Conservation (phyloP, 2,329 filamentous ascomycete species). For the Cladophialophora bantiana region DNA sequence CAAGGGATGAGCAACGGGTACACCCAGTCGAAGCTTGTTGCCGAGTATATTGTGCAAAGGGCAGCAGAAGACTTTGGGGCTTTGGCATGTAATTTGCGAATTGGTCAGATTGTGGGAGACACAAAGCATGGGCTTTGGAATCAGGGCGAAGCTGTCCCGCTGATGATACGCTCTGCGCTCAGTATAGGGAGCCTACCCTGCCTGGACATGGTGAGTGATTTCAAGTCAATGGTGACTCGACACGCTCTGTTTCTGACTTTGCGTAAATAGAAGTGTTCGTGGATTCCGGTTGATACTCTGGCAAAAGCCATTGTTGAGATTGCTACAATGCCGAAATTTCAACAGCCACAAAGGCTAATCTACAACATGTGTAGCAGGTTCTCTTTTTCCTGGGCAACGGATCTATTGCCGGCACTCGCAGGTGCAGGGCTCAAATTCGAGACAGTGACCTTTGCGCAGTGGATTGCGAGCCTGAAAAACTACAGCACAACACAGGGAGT, state of each 20-base stretch:
- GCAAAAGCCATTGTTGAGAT: conserved; percentile 45
- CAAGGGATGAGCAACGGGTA: conserved; percentile 59
- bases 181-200: conserved; percentile 53
- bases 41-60: conserved; percentile 57
- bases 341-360: conserved; percentile 46
- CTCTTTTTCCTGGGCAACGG: conserved; percentile 52
- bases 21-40: conserved; percentile 64
- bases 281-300: conserved; percentile 54
- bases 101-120: conserved; percentile 62
- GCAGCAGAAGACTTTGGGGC: conserved; percentile 42
- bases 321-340: conserved; percentile 25
- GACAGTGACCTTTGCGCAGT: conserved; percentile 50
- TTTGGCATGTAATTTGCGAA: conserved; percentile 47
- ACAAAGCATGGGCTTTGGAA: conserved; percentile 59
- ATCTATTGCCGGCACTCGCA: conserved; percentile 56
- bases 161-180: conserved; percentile 51
- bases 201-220: conserved; percentile 50
- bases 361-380: conserved; percentile 60
- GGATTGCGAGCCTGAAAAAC: conserved; percentile 50
- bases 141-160: conserved; percentile 58
- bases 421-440: conserved; percentile 40
- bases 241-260: background rate
- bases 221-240: background rate
- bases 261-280: conserved; percentile 35
- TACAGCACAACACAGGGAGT: conserved; percentile 37